Conservation (phyloP, 2,329 filamentous ascomycete genomes). For the Fusarium coicis region DNA sequence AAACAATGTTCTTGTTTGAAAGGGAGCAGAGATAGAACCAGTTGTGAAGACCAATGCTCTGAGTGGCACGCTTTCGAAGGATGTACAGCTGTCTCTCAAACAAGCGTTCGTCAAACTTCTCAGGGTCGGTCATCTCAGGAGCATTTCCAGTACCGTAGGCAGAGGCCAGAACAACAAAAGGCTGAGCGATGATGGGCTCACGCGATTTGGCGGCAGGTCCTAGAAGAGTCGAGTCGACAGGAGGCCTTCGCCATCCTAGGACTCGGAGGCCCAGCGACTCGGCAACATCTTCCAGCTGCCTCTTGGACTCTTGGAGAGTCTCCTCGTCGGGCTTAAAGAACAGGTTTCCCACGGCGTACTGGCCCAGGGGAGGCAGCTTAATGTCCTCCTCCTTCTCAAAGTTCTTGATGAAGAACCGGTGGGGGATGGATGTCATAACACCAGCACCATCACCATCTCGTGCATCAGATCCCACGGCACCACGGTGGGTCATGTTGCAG, state of each 20-base stretch:
- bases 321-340: conserved; percentile 98
- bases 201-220: conserved; percentile 92
- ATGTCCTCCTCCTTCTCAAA: conserved; percentile 92
- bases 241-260: conserved; percentile 95
- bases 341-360: conserved; percentile 96
- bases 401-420: conserved; percentile 98
- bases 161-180: conserved; percentile 88
- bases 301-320: conserved; percentile 88
- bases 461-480: conserved; percentile 96
- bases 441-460: conserved; percentile 98
- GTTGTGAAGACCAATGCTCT: conserved; percentile 94
- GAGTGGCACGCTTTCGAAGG: conserved; percentile 92
- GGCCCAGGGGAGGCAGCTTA: conserved; percentile 85
- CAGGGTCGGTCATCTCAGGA: conserved; percentile 80
- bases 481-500: conserved; percentile 99
- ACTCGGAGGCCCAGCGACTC: conserved; percentile 88
- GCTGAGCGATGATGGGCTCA: conserved; percentile 94
- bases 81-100: conserved; percentile 97
- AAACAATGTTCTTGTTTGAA: conserved; percentile 98
- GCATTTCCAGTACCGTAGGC: conserved; percentile 85
- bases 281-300: conserved; percentile 93
- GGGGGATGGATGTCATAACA: conserved; percentile 99
- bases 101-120: conserved; percentile 82
- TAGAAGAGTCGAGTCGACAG: conserved; percentile 90
- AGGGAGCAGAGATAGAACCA: conserved; percentile 99